These are phyloP conservation scores for Porcisia deanei DNA, from an alignment of 208 protist genomes.

Conservation along the genomic window DNA sequence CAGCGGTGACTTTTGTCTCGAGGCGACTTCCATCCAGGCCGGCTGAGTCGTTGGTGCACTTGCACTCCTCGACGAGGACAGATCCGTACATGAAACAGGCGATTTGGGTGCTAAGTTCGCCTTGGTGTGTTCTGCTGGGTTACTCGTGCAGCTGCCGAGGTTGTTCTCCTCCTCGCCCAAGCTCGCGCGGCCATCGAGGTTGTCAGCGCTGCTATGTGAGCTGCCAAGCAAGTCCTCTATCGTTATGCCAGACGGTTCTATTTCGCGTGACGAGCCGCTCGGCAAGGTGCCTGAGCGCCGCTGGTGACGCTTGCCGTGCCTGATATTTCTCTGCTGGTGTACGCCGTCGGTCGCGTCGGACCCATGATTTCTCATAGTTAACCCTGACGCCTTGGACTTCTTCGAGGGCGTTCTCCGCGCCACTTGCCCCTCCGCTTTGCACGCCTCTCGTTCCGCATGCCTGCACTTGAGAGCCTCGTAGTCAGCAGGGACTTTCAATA, in stretches of 20 bases:
- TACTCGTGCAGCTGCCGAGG: not conserved
- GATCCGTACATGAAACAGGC: not conserved
- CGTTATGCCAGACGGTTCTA: slow-evolving; percentile 18
- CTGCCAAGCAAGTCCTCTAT: slow-evolving; percentile 59
- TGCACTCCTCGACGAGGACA: not conserved
- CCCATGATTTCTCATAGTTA: not conserved
- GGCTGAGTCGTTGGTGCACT: slow-evolving; percentile 1
- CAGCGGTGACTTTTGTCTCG: not conserved
- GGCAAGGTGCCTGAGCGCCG: not conserved
- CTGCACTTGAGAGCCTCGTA: slow-evolving; percentile 30
- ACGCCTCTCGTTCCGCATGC: slow-evolving; percentile 15
- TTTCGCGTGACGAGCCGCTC: not conserved
- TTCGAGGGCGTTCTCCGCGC: slow-evolving; percentile 14
- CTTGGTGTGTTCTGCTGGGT: not conserved
- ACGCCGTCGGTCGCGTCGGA: not conserved
- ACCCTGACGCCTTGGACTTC: slow-evolving; percentile 11
- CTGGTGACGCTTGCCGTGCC: slow-evolving; percentile 2
- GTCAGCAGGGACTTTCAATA: slow-evolving; percentile 56
- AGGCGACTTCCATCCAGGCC: slow-evolving; percentile 20
- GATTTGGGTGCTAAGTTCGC: not conserved
- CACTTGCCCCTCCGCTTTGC: slow-evolving; percentile 35
- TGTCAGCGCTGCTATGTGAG: slow-evolving; percentile 22
- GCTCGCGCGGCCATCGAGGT: not conserved
- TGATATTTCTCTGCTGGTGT: not conserved
- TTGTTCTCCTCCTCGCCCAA: slow-evolving; percentile 2